phyloP scores from a whole-genome alignment of 352 stramenopile genomes.

The Phytophthora melonis region DNA sequence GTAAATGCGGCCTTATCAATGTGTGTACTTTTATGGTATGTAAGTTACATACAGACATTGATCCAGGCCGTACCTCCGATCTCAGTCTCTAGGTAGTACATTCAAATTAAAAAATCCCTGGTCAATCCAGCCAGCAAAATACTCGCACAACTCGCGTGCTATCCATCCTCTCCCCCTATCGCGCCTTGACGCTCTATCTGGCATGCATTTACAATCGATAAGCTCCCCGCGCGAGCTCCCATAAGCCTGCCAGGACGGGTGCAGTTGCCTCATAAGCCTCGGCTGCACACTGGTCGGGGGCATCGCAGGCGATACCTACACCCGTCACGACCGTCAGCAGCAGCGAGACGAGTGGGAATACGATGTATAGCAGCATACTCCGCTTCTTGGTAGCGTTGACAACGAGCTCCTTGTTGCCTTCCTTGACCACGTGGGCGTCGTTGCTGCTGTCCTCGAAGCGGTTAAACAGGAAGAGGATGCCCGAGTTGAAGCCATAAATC shows the following conservation, averaged over 20 bases:
- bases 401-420: conserved; percentile 26
- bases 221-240: conserved; percentile 47
- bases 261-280: conserved; percentile 46
- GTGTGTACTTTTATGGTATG: too few species aligned
- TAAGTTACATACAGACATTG: too few species aligned
- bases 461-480: conserved; percentile 65
- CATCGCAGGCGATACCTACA: conserved; percentile 80
- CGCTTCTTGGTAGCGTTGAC: conserved; percentile 43
- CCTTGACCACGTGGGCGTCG: conserved; percentile 24
- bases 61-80: neutral
- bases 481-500: conserved; percentile 81
- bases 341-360: conserved; percentile 73
- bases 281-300: conserved; percentile 62
- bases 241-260: conserved; percentile 46
- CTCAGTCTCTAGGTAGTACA: conserved; percentile 29
- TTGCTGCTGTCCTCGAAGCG: conserved; percentile 36
- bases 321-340: conserved; percentile 66
- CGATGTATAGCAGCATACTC: conserved; percentile 57
- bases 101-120: conserved; percentile 37
- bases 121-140: conserved; percentile 36
- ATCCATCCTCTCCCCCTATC: conserved; percentile 2
- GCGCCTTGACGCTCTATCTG: conserved; percentile 32
- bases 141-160: conserved; percentile 25
- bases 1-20: neutral
- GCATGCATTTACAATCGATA: conserved; percentile 60